These are phyloP conservation scores for Mucuna pruriens DNA, from an alignment of 306 rosid species.

Conservation along the genomic window DNA sequence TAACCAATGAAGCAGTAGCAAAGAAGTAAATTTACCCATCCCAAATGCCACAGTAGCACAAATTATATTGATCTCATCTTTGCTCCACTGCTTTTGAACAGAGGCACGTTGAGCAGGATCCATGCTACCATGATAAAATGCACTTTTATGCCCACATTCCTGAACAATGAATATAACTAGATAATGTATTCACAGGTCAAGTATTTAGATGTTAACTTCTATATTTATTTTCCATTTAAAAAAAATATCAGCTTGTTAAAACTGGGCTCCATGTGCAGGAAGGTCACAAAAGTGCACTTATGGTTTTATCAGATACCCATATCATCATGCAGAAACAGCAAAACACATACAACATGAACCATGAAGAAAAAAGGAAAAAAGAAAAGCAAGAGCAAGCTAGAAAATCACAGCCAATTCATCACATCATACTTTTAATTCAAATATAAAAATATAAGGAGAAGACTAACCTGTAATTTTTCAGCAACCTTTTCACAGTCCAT, in stretches of 20 bases:
- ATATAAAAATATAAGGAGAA: conserved; percentile 31
- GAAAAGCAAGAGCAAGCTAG: conserved; percentile 27
- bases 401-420: conserved; percentile 13
- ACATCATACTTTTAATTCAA: conserved; percentile 26
- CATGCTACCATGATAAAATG: conserved; percentile 96
- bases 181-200: conserved; percentile 33
- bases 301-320: background rate
- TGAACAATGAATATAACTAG: conserved; percentile 49
- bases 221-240: conserved; percentile 19
- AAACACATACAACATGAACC: conserved; percentile 25
- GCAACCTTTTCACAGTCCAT: conserved; percentile 99
- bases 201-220: background rate
- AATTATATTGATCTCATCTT: conserved; percentile 90
- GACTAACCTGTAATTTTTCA: conserved; percentile 85
- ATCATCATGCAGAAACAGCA: conserved; percentile 28
- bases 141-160: conserved; percentile 96
- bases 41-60: conserved; percentile 99
- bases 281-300: conserved; percentile 27
- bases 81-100: conserved; percentile 97
- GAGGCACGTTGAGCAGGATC: conserved; percentile 86
- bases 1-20: conserved; percentile 40
- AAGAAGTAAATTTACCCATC: conserved; percentile 77
- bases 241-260: background rate
- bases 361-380: background rate
- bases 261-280: conserved; percentile 11